Evolutionary conservation across 1,139 yeast genomes (phyloP), one percentile per base, ranked within the genome.

Genomic region (Pichia sp.): DNA sequence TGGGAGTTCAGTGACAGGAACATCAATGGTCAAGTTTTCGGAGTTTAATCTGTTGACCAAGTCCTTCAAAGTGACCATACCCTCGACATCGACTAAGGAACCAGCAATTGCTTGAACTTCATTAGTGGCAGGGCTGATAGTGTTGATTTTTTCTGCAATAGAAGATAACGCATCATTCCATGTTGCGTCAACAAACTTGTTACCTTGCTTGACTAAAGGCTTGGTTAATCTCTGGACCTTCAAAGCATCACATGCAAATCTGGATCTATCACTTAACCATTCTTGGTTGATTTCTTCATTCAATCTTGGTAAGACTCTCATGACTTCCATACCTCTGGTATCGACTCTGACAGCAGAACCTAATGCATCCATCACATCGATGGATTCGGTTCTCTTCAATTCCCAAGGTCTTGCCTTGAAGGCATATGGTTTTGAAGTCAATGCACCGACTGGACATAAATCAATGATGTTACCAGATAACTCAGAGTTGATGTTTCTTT

Each of bases 321-420:
- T 78, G 34, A 85, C 94, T 59, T 84, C 93, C 52, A 79, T 73
- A 54, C 94, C 95, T 62, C 94, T 74, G 35, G 91, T 75, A 60
- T 85, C 95, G 39, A 85, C 85, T 59, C 94, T 73, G 46, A 85
- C 73, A 56, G 79, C 82, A 36, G 91, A 78, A 29, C 95, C 95
- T 35, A 85, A 59, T 22, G 80, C 95, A 60, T 85, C 95, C 66
- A 78, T 64, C 21, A 85, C 94, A 62, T 85, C 95, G 53, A 85
- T 75, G 37, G 91, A 72, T 62, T 85, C 95, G 35, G 94, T 83
- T 69, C 85, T 77, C 68, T 84, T 85, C 58, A 85, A 73, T 63
- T 85, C 95, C 95, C 95, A 85, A 29, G 95, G 94, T 62, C 95
- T 77, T 15, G 94, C 94, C 59, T 76, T 79, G 69, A 85, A 85